Base-by-base conservation (phyloP, 2,329 filamentous ascomycete species). In the Botrytis byssoidea region DNA sequence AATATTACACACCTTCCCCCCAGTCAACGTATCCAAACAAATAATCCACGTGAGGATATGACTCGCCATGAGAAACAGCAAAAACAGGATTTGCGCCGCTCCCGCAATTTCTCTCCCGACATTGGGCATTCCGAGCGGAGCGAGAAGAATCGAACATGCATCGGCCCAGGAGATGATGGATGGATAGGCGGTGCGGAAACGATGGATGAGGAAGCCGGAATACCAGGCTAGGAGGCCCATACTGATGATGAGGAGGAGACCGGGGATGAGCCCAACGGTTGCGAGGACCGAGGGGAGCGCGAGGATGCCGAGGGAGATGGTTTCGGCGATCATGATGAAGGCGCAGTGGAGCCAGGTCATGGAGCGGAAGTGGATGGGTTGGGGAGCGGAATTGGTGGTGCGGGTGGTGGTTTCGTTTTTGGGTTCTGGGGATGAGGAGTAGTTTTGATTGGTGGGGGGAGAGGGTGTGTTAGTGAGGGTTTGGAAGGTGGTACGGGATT, bases 21-120 rank as follows among this genome's bases (percentile, higher is more conserved):
- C 79, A 0, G 87, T 89, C 71, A 90, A 81, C 2, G 84, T 85
- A 76, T 89, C 89, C 82, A 90, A 84, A 75, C 87, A 87, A 75
- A 89, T 86, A 40, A 83, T 84, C 79, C 90, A 90, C 3, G 87
- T 88, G 70, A 90, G 82, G 29, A 90, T 81, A 79, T 91, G 89
- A 59, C 86, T 88, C 4, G 84, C 87, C 85, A 89, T 88, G 77
- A 89, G 84, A 81, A 90, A 90, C 32, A 90, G 79, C 25, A 89
- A 81, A 77, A 89, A 86, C n/a, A 89, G 78, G 12, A 86, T 81
- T 75, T 87, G 85, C 0, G 82, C 85, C 25, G 83, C 77, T 10
- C 86, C 87, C 61, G 88, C 83, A 44, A 90, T 74, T 75, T 88
- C 85, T 37, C 84, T 83, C 20, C 61, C 66, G 4, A 69, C 48